phyloP scores from a whole-genome alignment of 2,329 filamentous ascomycete species.

The Hymenoscyphus fructigenus region DNA sequence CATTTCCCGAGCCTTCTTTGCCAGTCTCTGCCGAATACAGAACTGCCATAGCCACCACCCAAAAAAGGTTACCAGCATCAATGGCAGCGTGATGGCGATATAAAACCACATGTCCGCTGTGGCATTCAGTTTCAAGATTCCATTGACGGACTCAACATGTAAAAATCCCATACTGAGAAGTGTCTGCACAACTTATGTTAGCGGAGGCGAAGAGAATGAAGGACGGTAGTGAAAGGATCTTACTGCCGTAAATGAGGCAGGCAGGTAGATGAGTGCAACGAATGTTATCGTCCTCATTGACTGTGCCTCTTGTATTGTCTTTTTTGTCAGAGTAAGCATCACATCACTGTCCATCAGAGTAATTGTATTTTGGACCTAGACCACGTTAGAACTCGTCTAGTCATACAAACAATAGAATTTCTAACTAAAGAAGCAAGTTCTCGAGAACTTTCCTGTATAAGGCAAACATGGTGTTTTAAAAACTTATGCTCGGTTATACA shows the following conservation, averaged over 20 bases:
- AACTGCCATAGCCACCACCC: constrained; percentile 5
- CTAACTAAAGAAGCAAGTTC: neutral
- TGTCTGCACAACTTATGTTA: neutral
- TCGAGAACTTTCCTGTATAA: neutral
- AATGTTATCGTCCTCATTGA: constrained; percentile 8
- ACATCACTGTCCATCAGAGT: neutral
- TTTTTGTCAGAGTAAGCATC: neutral
- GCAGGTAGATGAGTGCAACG: neutral
- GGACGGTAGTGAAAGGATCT: neutral
- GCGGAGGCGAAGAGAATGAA: neutral
- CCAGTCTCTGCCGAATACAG: neutral
- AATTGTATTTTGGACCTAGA: neutral
- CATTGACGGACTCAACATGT: neutral
- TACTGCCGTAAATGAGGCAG: constrained; percentile 3
- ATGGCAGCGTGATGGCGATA: neutral
- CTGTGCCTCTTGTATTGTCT: neutral
- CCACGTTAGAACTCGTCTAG: neutral
- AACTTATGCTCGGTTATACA: neutral
- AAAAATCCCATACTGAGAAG: constrained; percentile 4
- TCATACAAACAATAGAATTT: neutral
- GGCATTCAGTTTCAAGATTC: neutral
- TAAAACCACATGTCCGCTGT: constrained; percentile 8
- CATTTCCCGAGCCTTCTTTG: constrained; percentile 8
- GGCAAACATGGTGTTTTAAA: neutral
- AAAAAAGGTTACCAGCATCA: neutral